Evolutionary conservation across 805 yeast genomes (phyloP).

Genomic region (Candida koratica): DNA sequence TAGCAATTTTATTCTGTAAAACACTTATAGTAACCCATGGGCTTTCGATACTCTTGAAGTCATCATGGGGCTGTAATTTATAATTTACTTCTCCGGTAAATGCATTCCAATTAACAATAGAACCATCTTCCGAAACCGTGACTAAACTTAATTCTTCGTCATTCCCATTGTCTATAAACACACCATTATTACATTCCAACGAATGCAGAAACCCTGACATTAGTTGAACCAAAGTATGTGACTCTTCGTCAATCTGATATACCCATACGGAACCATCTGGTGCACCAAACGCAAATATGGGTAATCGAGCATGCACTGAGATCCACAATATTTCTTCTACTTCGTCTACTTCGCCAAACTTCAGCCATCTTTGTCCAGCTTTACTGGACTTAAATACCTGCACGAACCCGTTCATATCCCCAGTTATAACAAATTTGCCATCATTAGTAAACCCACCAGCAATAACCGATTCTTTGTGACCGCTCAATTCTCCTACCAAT

Average conservation of each 20-base stretch:
- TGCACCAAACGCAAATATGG: slow-evolving; percentile 88
- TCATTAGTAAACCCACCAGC: slow-evolving; percentile 79
- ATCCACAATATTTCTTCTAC: slow-evolving; percentile 90
- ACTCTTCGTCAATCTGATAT: slow-evolving; percentile 60
- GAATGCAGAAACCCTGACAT: slow-evolving; percentile 82
- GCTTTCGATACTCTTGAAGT: slow-evolving; percentile 69
- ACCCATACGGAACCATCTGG: slow-evolving; percentile 94
- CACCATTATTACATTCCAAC: slow-evolving; percentile 74
- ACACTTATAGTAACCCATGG: slow-evolving; percentile 84
- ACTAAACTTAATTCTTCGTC: slow-evolving; percentile 61
- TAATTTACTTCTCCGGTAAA: slow-evolving; percentile 68
- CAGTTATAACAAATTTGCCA: slow-evolving; percentile 79
- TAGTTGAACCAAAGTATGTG: slow-evolving; percentile 53
- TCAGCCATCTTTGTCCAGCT: slow-evolving; percentile 81
- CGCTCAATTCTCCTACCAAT: slow-evolving; percentile 68
- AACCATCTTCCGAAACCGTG: slow-evolving; percentile 80
- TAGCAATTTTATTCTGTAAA: slow-evolving; percentile 55
- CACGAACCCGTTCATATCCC: slow-evolving; percentile 91
- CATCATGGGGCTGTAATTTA: slow-evolving; percentile 56
- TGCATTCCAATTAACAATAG: slow-evolving; percentile 86
- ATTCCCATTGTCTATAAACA: slow-evolving; percentile 54
- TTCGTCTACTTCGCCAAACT: slow-evolving; percentile 69
- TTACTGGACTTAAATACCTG: slow-evolving; percentile 66
- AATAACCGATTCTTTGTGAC: slow-evolving; percentile 85
- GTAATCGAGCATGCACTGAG: slow-evolving; percentile 69